Evolutionary conservation across 768 basidiomycete genomes (phyloP).

Genomic region (Cytidiella melzeri): DNA sequence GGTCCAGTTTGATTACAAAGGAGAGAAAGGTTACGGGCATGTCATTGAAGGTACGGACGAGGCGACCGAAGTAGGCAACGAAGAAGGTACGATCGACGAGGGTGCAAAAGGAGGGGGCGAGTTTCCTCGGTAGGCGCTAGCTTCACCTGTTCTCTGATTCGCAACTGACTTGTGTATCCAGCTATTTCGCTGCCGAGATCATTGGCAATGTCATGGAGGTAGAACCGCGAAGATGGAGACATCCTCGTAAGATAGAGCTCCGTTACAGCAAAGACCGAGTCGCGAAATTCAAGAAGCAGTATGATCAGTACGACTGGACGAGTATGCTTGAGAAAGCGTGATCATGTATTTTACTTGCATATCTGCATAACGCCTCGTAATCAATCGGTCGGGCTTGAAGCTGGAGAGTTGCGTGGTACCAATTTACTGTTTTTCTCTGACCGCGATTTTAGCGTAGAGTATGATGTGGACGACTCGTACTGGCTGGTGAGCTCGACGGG

Average conservation of each 20-base stretch:
- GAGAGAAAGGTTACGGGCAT: constrained; percentile 96
- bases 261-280: constrained; percentile 67
- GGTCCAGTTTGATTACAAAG: constrained; percentile 97
- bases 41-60: constrained; percentile 90
- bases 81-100: constrained; percentile 65
- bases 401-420: too few species aligned
- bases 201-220: constrained; percentile 87
- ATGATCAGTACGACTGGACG: constrained; percentile 79
- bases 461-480: too few species aligned
- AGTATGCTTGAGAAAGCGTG: constrained; percentile 60
- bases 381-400: too few species aligned
- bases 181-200: constrained; percentile 94
- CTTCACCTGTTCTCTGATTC: background rate
- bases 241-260: constrained; percentile 70
- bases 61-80: constrained; percentile 52
- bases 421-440: too few species aligned
- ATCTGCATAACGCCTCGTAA: too few species aligned
- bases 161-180: too few species aligned
- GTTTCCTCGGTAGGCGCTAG: constrained; percentile 79
- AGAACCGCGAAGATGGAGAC: constrained; percentile 81
- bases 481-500: too few species aligned
- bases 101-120: constrained; percentile 89
- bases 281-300: constrained; percentile 62
- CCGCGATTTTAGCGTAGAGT: too few species aligned
- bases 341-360: too few species aligned